Conservation (phyloP, 1,284 basidiomycete species). For the Trametes sp. region DNA sequence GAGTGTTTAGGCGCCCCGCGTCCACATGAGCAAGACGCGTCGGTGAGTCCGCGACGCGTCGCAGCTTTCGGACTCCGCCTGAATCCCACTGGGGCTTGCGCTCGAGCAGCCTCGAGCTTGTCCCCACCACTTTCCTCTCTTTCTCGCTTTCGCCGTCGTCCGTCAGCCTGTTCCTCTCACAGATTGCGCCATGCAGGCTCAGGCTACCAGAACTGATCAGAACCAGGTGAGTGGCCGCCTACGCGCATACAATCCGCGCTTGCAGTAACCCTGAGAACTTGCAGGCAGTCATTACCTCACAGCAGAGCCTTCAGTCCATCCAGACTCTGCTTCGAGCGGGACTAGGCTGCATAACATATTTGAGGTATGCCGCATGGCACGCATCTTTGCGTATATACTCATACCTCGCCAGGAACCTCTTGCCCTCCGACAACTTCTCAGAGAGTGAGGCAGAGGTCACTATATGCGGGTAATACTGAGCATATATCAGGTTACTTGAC, state of each 20-base stretch:
- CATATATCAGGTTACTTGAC: conserved; percentile 58
- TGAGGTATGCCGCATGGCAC: conserved; percentile 55
- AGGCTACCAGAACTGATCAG: conserved; percentile 36
- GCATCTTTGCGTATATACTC: background rate
- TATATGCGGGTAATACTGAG: conserved; percentile 24
- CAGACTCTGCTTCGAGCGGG: conserved; percentile 77
- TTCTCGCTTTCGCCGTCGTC: background rate
- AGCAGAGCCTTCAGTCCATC: conserved; percentile 70
- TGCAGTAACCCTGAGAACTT: background rate
- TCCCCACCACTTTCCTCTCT: conserved; percentile 7
- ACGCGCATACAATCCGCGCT: no score
- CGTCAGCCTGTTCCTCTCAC: background rate
- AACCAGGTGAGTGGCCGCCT: conserved; percentile 31
- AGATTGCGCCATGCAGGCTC: conserved; percentile 42
- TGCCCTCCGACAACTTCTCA: conserved; percentile 83
- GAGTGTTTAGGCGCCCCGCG: conserved; percentile 11
- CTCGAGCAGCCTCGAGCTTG: no score
- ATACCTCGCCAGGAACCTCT: conserved; percentile 58
- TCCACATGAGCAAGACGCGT: conserved; percentile 38
- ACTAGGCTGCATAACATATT: conserved; percentile 78
- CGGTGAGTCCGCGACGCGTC: conserved; percentile 35
- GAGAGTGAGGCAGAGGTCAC: conserved; percentile 55
- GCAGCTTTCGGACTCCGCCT: conserved; percentile 32
- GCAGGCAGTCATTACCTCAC: conserved; percentile 57
- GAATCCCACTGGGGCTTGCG: no score